phyloP scores from a whole-genome alignment of 345 rosid genomes.

The Psidium friedrichsthalianum region DNA sequence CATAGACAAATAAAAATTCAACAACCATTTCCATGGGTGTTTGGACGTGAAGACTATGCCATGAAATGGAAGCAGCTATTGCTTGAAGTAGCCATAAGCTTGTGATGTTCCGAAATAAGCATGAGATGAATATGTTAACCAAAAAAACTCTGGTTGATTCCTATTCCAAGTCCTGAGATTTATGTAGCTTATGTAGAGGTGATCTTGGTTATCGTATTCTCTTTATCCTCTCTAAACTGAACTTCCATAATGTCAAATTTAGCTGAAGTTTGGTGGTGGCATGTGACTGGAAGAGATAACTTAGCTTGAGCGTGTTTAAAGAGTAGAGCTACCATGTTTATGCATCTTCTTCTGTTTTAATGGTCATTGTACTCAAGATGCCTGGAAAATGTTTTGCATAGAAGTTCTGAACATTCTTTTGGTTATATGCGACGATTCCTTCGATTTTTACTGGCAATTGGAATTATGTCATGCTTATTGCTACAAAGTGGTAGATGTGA shows the following conservation, averaged over 20 bases:
- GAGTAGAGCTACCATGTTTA: neutral
- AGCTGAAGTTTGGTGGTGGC: neutral
- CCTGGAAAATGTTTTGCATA: neutral
- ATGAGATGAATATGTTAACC: neutral
- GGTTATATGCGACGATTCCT: neutral
- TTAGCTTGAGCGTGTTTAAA: neutral
- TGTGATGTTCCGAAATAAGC: neutral
- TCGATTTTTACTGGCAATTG: neutral
- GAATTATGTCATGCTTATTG: neutral
- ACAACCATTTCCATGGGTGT: neutral
- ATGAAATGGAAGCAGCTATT: neutral
- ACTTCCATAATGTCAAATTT: neutral
- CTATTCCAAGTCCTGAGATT: neutral
- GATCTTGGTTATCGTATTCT: neutral
- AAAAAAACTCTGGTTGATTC: neutral
- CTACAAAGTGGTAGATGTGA: neutral
- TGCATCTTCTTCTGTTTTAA: neutral
- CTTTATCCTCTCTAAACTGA: neutral
- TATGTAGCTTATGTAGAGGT: neutral
- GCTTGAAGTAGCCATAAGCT: neutral
- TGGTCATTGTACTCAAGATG: neutral
- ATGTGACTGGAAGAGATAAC: neutral
- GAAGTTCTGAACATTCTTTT: neutral
- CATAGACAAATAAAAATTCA: neutral
- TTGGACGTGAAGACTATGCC: neutral